These are phyloP conservation scores for Claviceps monticola DNA, from an alignment of 2,329 filamentous ascomycete species.

Conservation along the genomic window DNA sequence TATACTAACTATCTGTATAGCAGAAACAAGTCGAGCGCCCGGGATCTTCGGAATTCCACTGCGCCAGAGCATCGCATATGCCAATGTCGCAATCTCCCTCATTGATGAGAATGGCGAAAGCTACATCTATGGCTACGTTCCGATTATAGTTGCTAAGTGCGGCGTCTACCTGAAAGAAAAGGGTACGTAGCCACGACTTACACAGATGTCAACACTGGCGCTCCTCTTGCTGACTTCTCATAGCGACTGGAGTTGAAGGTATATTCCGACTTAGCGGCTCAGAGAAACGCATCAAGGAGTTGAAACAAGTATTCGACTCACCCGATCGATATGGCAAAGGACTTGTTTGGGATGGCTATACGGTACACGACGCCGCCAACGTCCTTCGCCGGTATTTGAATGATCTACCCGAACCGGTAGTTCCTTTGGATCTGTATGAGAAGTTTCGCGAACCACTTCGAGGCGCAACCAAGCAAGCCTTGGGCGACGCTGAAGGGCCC, in stretches of 20 bases:
- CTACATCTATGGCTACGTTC: constrained; percentile 97
- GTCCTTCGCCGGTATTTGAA: constrained; percentile 92
- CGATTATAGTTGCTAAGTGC: constrained; percentile 96
- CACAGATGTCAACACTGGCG: not conserved
- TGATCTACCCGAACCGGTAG: constrained; percentile 89
- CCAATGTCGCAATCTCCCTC: constrained; percentile 93
- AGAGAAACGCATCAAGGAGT: constrained; percentile 94
- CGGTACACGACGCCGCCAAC: constrained; percentile 95
- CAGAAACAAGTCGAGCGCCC: constrained; percentile 35
- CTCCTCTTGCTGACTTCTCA: constrained; percentile 10
- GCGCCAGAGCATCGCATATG: constrained; percentile 88
- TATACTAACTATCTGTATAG: not conserved
- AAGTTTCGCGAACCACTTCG: constrained; percentile 75
- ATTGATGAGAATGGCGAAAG: constrained; percentile 85
- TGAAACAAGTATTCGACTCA: constrained; percentile 83
- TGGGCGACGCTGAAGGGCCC: constrained; percentile 52
- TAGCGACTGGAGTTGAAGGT: constrained; percentile 87
- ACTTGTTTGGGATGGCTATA: constrained; percentile 92
- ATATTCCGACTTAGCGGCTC: constrained; percentile 95
- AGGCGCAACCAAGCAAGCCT: constrained; percentile 55
- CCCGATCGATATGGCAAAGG: constrained; percentile 94
- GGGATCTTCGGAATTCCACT: constrained; percentile 93
- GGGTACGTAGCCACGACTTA: constrained; percentile 40
- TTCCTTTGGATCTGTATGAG: constrained; percentile 86
- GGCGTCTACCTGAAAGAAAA: constrained; percentile 96